Evolutionary conservation across 352 stramenopile species (phyloP), one percentile per base, ranked within the genome.

Genomic region (Globisporangium megalacanthum): DNA sequence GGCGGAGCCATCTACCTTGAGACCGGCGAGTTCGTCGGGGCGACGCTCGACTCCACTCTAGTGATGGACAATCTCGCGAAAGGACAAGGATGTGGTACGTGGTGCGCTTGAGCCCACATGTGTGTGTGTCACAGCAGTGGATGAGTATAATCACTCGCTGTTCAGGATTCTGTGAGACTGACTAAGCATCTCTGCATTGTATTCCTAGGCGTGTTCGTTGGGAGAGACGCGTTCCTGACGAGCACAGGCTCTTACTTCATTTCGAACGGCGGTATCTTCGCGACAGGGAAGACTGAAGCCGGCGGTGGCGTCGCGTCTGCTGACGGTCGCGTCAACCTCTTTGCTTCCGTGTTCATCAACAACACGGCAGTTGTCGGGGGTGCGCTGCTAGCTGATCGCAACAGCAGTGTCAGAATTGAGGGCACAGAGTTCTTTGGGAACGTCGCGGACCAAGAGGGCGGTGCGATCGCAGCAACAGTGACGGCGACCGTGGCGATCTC

Each of bases 1-100:
- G 79, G 79, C 10, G 79, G 79, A 3, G 79, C 65, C 1, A 60
- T 89, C 39, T 89, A 66, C 46, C 19, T 89, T 7, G 73, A 87
- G 39, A 85, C 75, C 0, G 79, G 79, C 2, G 66, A 81, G 11
- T 44, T 58, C 36, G 75, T 81, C 10, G 20, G 59, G 8, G 77
- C 61, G 1, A 72, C 57, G 3, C 35, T 89, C 10, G 61, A 73
- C 10, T 31, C 58, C 0, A 65, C 64, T 1, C 15, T 52, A 0
- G 50, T 89, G 6, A 61, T 58, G 10, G 52, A 52, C 14, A 87
- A 89, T 50, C 46, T 72, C 6, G 76, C 64, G 13, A 74, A 74
- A 19, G 73, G 74, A 2, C 58, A 72, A 54, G 79, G 79, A 37
- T 80, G 70, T 45, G 79, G 72, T 81, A 65, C 3, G 68, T 54